phyloP scores from a whole-genome alignment of 192 early-diverging fungal species.

The Coemansia sp. region DNA sequence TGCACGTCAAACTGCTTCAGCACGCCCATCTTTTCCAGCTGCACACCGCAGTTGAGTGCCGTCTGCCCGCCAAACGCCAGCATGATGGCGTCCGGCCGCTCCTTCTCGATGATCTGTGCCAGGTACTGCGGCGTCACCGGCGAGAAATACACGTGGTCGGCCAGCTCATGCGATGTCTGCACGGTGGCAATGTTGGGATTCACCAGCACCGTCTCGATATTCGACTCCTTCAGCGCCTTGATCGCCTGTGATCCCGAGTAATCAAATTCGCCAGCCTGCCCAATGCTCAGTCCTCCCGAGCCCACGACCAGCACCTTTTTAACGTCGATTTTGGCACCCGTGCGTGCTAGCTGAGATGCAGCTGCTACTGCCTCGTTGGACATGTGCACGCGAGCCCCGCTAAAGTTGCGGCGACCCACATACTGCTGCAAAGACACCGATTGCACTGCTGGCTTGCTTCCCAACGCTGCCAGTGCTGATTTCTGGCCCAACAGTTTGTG shows the following conservation, averaged over 20 bases:
- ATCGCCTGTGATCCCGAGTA: constrained; percentile 97
- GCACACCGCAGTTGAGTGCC: constrained; percentile 94
- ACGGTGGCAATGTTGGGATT: constrained; percentile 99
- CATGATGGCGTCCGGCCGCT: constrained; percentile 98
- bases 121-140: constrained; percentile 91
- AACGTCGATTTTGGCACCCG: constrained; percentile 57
- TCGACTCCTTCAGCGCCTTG: constrained; percentile 97
- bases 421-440: constrained; percentile 6
- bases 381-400: constrained; percentile 28
- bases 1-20: constrained; percentile 81
- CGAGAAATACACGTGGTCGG: constrained; percentile 98
- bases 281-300: constrained; percentile 95
- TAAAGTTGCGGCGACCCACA: constrained; percentile 33
- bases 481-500: not conserved
- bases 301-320: constrained; percentile 95
- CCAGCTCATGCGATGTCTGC: constrained; percentile 94
- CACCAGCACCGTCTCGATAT: constrained; percentile 94
- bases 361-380: constrained; percentile 29
- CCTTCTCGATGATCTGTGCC: constrained; percentile 92
- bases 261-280: constrained; percentile 99
- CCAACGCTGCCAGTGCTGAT: not conserved
- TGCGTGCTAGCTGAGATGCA: constrained; percentile 44
- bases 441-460: not conserved
- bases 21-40: constrained; percentile 84
- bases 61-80: constrained; percentile 99